Evolutionary conservation across 768 basidiomycete species (phyloP), one percentile per base, ranked within the genome.

Genomic region (Trametes villosa): DNA sequence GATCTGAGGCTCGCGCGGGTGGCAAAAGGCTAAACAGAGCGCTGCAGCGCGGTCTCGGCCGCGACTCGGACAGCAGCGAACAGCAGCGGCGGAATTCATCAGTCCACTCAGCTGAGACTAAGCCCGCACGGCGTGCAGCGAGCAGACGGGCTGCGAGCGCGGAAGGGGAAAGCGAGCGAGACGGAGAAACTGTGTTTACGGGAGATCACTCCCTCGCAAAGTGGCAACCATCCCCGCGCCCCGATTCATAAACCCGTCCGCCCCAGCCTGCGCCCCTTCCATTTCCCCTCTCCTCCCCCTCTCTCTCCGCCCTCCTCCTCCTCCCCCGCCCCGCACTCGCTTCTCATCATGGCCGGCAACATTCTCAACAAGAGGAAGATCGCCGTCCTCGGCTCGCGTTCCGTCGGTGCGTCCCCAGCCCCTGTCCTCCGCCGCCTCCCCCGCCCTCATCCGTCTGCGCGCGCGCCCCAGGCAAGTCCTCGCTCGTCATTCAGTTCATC

Each of bases 401-500:
- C 91, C 68, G 94, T 96, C 74, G 94, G 94, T 94, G 66, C 73
- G 86, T 75, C 70, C 47, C 65, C 64, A 65, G 11, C 57, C 24
- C 44, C 24, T 46, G 48, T 36, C 24, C 53, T 57, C 44, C 42
- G 27, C 42, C 62, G 33, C 59, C 26, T 45, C 30, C 47, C 34
- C 53, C 51, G 29, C 49, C 34, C 31, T 2, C 50, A 31, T 38
- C 33, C 48, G 42, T 56, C 40, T 29, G 30, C 48, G 40, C 60
- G 40, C 50, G 34, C 44, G 24, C 49, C 40, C 34, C 78, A 97
- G 96, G 96, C 65, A 98, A 97, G 80, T 93, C 93, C 26, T 97
- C 96, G 53, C 83, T 97, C 61, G 85, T 95, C 62, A 83, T 94
- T 68, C 92, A 96, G 76, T 98, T 93, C 77, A 89, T 95, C 76